A percentile compares a stretch with the other conserved stretches of the same genome.
Evolutionary conservation across 805 yeast genomes (phyloP).

Genomic region (Metschnikowia continentalis): DNA sequence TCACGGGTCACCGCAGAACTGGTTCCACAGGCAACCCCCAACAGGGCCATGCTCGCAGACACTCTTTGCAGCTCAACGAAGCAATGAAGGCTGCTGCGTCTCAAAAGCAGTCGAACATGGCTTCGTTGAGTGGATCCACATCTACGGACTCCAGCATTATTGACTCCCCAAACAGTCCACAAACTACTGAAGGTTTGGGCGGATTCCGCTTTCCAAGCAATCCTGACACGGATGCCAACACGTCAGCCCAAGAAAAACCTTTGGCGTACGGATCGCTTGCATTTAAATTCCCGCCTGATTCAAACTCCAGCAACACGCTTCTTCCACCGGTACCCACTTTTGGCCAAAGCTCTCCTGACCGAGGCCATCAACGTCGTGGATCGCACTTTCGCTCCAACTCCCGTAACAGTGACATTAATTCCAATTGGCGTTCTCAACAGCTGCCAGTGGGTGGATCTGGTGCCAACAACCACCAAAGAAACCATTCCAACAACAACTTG

Average conservation of each 20-base stretch:
- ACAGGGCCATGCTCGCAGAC: constrained; percentile 84
- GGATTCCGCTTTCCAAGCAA: constrained; percentile 60
- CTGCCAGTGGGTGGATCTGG: constrained; percentile 28
- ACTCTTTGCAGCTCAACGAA: constrained; percentile 85
- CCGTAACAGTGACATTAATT: constrained; percentile 34
- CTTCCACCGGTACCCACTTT: constrained; percentile 55
- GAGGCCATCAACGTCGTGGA: constrained; percentile 37
- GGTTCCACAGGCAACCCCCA: constrained; percentile 22
- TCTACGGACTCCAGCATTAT: constrained; percentile 7
- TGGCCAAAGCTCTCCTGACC: constrained; percentile 38
- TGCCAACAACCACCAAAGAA: constrained; percentile 12
- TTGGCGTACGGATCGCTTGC: constrained; percentile 43
- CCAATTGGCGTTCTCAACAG: constrained; percentile 65
- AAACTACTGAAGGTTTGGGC: constrained; percentile 17
- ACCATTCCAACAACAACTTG: constrained; percentile 24
- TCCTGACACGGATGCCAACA: constrained; percentile 14
- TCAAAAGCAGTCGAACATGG: constrained; percentile 51
- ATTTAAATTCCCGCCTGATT: constrained; percentile 56
- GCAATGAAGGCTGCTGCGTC: constrained; percentile 97
- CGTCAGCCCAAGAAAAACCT: constrained; percentile 20
- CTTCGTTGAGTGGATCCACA: constrained; percentile 20
- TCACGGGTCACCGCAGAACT: constrained; percentile 30
- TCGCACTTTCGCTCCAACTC: constrained; percentile 39
- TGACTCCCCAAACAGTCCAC: constrained; percentile 17
- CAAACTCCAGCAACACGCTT: constrained; percentile 25